Conservation (phyloP, 371 early-diverging fungal species). For the Mortierella sp. region DNA sequence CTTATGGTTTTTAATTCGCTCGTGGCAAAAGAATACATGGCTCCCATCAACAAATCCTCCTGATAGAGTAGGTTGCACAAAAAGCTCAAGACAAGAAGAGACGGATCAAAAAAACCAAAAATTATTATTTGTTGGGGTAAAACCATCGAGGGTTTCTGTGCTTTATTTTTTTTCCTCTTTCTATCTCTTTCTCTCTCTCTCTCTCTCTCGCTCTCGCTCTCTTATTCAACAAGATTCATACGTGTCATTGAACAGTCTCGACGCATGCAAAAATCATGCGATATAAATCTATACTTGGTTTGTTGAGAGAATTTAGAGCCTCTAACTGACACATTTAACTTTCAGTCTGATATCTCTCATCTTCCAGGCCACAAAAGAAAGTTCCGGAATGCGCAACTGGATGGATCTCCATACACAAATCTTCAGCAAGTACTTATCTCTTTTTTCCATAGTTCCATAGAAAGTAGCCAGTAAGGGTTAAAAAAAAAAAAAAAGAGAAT, state of each 20-base stretch:
- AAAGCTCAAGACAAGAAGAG: conserved; percentile 1
- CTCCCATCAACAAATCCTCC: background rate
- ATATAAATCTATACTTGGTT: background rate
- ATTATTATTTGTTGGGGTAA: conserved; percentile 16
- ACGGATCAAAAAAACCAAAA: conserved; percentile 1
- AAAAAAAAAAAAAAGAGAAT: background rate
- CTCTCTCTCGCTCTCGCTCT: too few species aligned
- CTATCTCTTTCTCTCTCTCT: too few species aligned
- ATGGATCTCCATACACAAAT: too few species aligned
- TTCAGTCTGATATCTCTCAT: too few species aligned
- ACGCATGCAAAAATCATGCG: conserved; percentile 1
- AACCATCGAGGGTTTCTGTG: background rate
- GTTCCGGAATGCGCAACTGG: too few species aligned
- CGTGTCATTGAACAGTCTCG: background rate
- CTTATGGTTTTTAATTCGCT: background rate
- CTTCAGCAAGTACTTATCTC: too few species aligned
- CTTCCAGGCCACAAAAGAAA: too few species aligned
- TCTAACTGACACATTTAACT: too few species aligned
- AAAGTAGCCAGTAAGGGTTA: background rate
- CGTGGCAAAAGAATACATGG: background rate
- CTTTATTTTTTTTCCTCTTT: too few species aligned
- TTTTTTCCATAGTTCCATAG: too few species aligned
- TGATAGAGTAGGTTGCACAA: background rate
- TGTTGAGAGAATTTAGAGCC: too few species aligned
- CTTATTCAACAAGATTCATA: too few species aligned